Percentiles rank a stretch among this genome's conserved stretches.
Conservation (phyloP, 2,329 filamentous ascomycete species). For the Colletotrichum australisinense region DNA sequence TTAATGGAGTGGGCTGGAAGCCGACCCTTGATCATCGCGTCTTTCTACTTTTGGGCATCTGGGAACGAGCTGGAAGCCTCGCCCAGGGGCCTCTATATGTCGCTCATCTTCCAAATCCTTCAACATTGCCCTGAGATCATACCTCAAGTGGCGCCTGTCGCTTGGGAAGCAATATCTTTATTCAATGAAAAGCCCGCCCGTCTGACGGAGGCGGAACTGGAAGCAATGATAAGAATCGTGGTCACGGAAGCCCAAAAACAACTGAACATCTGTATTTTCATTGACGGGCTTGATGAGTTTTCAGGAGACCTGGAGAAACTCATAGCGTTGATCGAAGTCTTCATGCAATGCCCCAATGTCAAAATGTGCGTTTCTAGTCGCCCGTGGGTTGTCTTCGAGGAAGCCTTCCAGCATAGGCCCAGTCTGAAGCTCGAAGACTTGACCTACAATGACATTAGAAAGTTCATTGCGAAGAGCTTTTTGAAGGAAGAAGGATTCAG, state of each 20-base stretch:
- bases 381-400: slow-evolving; percentile 39
- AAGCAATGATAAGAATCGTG: background rate
- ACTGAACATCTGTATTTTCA: too few species aligned
- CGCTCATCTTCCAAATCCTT: background rate
- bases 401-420: slow-evolving; percentile 20
- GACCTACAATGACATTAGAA: slow-evolving; percentile 34
- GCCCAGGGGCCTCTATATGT: background rate
- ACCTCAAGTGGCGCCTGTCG: background rate
- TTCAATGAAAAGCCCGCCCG: background rate
- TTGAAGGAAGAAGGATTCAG: background rate
- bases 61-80: background rate
- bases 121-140: background rate
- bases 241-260: too few species aligned
- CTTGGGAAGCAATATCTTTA: slow-evolving; percentile 1
- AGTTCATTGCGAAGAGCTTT: slow-evolving; percentile 21
- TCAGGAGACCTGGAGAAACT: slow-evolving; percentile 27
- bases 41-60: slow-evolving; percentile 10
- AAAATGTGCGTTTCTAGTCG: slow-evolving; percentile 47
- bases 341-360: slow-evolving; percentile 27
- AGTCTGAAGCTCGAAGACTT: slow-evolving; percentile 36
- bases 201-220: background rate
- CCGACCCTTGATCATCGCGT: background rate
- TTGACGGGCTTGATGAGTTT: slow-evolving; percentile 43
- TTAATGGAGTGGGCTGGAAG: background rate
- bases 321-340: background rate